A percentile compares a stretch with the other conserved stretches of the same genome.
phyloP scores from a whole-genome alignment of 176 grass and related monocot genomes.

The Aegilops longissima region DNA sequence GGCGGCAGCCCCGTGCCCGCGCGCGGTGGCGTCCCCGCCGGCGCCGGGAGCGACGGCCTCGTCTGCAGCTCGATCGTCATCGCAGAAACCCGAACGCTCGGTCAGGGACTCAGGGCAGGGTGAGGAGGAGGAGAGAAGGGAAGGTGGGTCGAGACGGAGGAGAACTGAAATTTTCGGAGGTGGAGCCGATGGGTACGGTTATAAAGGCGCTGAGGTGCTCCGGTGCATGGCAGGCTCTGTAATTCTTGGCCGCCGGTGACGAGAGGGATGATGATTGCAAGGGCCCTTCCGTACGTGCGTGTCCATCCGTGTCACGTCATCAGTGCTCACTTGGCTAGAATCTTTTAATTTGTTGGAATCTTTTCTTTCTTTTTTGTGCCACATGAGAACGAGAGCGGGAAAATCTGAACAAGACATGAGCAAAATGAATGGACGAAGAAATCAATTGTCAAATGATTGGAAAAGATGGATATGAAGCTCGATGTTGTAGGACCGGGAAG shows the following conservation, averaged over 20 bases:
- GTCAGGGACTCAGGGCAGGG: neutral
- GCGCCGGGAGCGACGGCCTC: neutral
- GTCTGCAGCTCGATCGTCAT: slow-evolving; percentile 32
- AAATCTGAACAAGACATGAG: neutral
- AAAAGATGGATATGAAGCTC: neutral
- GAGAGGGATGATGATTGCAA: neutral
- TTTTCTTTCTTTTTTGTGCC: neutral
- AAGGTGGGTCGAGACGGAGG: neutral
- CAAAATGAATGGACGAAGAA: too few relatives aligned
- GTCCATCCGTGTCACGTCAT: neutral
- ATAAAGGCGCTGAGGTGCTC: neutral
- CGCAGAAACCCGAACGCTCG: neutral
- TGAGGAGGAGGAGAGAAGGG: neutral
- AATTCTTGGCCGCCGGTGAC: slow-evolving; percentile 18
- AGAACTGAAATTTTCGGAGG: neutral
- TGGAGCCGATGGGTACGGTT: neutral
- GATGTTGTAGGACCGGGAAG: neutral
- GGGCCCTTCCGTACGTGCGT: neutral
- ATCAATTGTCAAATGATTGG: neutral
- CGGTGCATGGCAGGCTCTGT: neutral
- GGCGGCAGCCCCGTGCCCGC: slow-evolving; percentile 25
- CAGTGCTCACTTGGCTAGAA: neutral
- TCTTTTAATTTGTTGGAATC: neutral
- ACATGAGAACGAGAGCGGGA: neutral
- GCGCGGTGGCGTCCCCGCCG: neutral